Evolutionary conservation across 495 filamentous ascomycete genomes (phyloP).

Genomic region (Saxophila tyrrhenica): DNA sequence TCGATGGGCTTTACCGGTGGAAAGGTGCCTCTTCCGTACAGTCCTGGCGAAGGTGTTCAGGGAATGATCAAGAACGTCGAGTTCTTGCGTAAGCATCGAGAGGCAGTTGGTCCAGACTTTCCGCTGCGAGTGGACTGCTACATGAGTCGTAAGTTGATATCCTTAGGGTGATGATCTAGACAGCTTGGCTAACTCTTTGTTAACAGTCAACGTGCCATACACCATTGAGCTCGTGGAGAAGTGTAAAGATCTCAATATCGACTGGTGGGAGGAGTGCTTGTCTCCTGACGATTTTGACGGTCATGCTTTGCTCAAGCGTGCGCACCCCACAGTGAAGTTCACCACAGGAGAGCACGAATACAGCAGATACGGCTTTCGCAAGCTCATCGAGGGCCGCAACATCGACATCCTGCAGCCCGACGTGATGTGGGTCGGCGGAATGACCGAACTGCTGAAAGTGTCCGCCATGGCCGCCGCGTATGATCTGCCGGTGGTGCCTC

Average conservation of each 20-base stretch:
- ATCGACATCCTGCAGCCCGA: slow-evolving; percentile 89
- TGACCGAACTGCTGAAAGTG: slow-evolving; percentile 85
- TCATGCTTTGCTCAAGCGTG: slow-evolving; percentile 75
- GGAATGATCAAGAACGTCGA: slow-evolving; percentile 81
- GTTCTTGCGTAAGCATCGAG: slow-evolving; percentile 73
- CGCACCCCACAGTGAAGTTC: slow-evolving; percentile 83
- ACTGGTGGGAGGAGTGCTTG: slow-evolving; percentile 95
- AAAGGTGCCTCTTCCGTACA: slow-evolving; percentile 80
- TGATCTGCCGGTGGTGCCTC: slow-evolving; percentile 87
- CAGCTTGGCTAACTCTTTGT: neutral
- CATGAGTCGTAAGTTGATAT: slow-evolving; percentile 51
- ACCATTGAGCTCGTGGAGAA: slow-evolving; percentile 82
- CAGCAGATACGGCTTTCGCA: slow-evolving; percentile 84
- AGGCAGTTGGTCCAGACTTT: slow-evolving; percentile 76
- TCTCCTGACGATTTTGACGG: slow-evolving; percentile 84
- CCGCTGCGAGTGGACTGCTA: slow-evolving; percentile 94
- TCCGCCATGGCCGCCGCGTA: slow-evolving; percentile 82
- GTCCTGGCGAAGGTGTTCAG: slow-evolving; percentile 70
- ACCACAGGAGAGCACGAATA: slow-evolving; percentile 94
- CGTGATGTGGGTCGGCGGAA: slow-evolving; percentile 90
- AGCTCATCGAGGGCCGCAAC: slow-evolving; percentile 82
- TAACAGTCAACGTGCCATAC: slow-evolving; percentile 64
- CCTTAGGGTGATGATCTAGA: too few relatives aligned
- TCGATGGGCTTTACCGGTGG: slow-evolving; percentile 76
- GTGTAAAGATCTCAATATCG: slow-evolving; percentile 68